phyloP scores from a whole-genome alignment of 257 asterid genomes.

The Thymus mandschuricus region DNA sequence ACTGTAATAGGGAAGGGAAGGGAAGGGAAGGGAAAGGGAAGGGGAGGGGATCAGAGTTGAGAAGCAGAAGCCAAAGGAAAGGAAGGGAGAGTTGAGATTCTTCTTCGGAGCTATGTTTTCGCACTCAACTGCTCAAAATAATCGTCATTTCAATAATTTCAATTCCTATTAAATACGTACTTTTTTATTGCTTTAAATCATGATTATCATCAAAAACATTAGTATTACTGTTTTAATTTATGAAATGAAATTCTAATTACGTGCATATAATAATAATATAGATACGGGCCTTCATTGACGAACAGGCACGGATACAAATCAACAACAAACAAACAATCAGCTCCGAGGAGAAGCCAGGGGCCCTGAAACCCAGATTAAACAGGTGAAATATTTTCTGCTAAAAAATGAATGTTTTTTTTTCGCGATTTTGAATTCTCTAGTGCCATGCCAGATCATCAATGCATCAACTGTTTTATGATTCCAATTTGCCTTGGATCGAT shows the following conservation, averaged over 20 bases:
- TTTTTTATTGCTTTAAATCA: background rate
- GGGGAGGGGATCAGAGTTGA: background rate
- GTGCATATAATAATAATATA: background rate
- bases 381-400: conserved; percentile 20
- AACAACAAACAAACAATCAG: background rate
- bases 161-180: background rate
- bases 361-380: background rate
- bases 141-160: too few species aligned
- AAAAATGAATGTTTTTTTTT: background rate
- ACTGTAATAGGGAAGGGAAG: too few species aligned
- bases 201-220: too few species aligned
- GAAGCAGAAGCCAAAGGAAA: background rate
- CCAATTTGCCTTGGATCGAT: background rate
- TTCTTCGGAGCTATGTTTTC: background rate
- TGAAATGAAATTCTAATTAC: too few species aligned
- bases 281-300: background rate
- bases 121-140: background rate
- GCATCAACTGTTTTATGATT: background rate
- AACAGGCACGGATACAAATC: background rate
- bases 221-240: too few species aligned
- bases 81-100: too few species aligned
- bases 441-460: background rate
- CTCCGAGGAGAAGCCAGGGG: conserved; percentile 2
- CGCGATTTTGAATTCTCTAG: background rate
- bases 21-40: background rate